phyloP scores from a whole-genome alignment of 345 rosid genomes.

The Gossypium herbaceum region DNA sequence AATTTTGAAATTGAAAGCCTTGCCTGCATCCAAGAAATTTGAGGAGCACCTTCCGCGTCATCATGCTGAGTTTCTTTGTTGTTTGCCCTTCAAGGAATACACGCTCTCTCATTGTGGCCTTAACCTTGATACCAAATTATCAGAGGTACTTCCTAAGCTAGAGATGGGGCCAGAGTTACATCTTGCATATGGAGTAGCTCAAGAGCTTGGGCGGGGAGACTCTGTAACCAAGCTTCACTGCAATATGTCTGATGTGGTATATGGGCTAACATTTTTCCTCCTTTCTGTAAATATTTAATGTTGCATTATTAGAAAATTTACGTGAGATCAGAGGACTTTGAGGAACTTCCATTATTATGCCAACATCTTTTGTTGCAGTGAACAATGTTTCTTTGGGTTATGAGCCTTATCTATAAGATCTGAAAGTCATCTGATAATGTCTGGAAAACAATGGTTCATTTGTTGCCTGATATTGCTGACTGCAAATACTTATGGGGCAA shows the following conservation, averaged over 20 bases:
- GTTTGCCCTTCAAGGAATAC: conserved; percentile 50
- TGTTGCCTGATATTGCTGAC: background rate
- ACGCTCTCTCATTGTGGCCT: conserved; percentile 42
- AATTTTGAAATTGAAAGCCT: conserved; percentile 54
- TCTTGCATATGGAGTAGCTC: conserved; percentile 50
- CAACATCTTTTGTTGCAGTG: background rate
- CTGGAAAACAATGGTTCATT: background rate
- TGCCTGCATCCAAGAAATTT: conserved; percentile 51
- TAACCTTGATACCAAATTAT: conserved; percentile 43
- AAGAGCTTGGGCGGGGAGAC: conserved; percentile 63
- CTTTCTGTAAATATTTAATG: background rate
- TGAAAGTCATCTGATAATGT: background rate
- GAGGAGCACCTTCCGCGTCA: conserved; percentile 49
- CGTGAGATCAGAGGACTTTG: background rate
- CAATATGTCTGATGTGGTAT: conserved; percentile 67
- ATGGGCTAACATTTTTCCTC: background rate
- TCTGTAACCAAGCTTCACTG: conserved; percentile 74
- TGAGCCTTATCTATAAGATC: background rate
- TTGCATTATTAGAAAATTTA: background rate
- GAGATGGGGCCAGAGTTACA: conserved; percentile 59
- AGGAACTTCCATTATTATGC: background rate
- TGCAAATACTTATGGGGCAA: background rate
- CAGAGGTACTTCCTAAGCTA: conserved; percentile 33
- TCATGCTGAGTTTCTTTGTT: conserved; percentile 33
- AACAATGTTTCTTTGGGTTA: background rate